Evolutionary conservation across 2,329 filamentous ascomycete species (phyloP).

Genomic region (Davidsoniella eucalypti): DNA sequence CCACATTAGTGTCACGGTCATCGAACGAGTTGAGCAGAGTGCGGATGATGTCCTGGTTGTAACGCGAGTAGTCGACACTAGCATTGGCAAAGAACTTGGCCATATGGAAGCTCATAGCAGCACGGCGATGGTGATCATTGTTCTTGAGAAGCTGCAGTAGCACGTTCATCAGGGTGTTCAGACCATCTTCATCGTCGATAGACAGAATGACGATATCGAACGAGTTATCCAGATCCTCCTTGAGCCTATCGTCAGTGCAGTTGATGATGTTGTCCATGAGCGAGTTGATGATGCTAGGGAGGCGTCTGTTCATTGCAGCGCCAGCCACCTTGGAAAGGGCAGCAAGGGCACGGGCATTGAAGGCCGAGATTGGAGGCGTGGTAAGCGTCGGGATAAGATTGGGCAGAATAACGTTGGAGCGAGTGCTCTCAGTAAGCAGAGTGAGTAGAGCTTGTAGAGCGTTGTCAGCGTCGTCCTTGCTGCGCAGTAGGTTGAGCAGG

Average conservation of each 20-base stretch:
- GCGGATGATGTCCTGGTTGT: slow-evolving; percentile 89
- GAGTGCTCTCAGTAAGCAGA: slow-evolving; percentile 77
- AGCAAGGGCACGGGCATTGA: slow-evolving; percentile 87
- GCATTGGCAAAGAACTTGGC: slow-evolving; percentile 71
- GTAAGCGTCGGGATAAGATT: slow-evolving; percentile 91
- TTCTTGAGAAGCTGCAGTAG: slow-evolving; percentile 79
- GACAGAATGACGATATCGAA: slow-evolving; percentile 84
- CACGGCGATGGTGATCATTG: slow-evolving; percentile 74
- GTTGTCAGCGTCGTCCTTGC: slow-evolving; percentile 76
- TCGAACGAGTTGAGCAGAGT: slow-evolving; percentile 84
- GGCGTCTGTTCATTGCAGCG: slow-evolving; percentile 72
- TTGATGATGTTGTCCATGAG: slow-evolving; percentile 84
- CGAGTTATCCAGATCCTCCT: slow-evolving; percentile 55
- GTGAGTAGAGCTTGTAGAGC: slow-evolving; percentile 85
- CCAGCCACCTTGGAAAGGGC: slow-evolving; percentile 86
- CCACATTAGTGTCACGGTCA: slow-evolving; percentile 65
- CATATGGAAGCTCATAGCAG: slow-evolving; percentile 61
- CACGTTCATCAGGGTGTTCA: slow-evolving; percentile 91
- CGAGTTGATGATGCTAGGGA: slow-evolving; percentile 81
- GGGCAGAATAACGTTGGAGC: slow-evolving; percentile 90
- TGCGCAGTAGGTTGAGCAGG: slow-evolving; percentile 75
- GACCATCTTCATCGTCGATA: slow-evolving; percentile 87
- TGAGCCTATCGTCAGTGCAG: slow-evolving; percentile 57
- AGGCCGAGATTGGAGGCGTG: slow-evolving; percentile 74
- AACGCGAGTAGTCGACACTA: slow-evolving; percentile 80